Conservation (phyloP, 306 rosid genomes). For the Cucumis hystrix region DNA sequence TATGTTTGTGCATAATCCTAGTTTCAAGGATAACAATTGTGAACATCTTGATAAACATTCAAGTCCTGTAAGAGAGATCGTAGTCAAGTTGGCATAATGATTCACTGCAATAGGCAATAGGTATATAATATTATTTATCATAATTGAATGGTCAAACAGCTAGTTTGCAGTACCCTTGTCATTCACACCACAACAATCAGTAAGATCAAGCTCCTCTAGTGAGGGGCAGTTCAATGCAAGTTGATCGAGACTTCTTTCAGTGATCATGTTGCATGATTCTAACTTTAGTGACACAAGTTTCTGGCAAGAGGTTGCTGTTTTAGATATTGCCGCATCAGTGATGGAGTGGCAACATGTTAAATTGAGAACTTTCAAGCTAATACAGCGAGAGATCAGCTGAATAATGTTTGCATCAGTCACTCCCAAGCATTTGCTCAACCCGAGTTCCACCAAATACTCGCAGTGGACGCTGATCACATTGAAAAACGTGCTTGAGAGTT, state of each 20-base stretch:
- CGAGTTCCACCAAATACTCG: constrained; percentile 47
- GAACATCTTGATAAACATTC: constrained; percentile 40
- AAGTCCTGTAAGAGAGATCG: constrained; percentile 30
- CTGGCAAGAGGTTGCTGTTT: constrained; percentile 32
- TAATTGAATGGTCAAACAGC: not conserved
- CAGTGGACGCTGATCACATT: constrained; percentile 27
- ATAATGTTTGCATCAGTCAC: constrained; percentile 36
- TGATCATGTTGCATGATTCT: constrained; percentile 52
- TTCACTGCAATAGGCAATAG: not conserved
- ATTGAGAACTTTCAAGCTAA: constrained; percentile 39
- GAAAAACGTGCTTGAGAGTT: constrained; percentile 32
- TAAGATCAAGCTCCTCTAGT: constrained; percentile 55
- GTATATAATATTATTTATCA: not conserved
- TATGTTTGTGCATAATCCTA: constrained; percentile 59
- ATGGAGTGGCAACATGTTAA: constrained; percentile 49
- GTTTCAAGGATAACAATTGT: constrained; percentile 30
- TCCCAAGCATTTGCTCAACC: constrained; percentile 59
- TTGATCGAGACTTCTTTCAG: constrained; percentile 29
- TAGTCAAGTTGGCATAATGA: not conserved
- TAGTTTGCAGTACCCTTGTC: constrained; percentile 27
- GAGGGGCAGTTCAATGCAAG: constrained; percentile 34
- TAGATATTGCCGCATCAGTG: constrained; percentile 37
- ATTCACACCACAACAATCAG: constrained; percentile 49
- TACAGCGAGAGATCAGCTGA: constrained; percentile 36
- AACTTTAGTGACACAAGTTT: constrained; percentile 41